Base-by-base conservation (phyloP, 768 basidiomycete species). In the Rubroboletus satanas region DNA sequence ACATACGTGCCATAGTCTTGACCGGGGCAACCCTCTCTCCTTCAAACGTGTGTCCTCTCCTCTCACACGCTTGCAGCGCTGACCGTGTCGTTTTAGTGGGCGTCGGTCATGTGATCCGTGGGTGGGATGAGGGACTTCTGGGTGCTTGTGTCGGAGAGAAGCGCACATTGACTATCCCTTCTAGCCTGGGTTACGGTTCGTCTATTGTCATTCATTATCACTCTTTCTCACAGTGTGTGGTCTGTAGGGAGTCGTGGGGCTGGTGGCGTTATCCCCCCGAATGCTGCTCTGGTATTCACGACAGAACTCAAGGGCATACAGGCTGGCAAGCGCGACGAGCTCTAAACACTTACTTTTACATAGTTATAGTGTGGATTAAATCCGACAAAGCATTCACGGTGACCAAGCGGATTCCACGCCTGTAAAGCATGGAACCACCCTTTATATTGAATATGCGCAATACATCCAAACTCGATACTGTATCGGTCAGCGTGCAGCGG, bases 81-180 rank as follows among this genome's bases (percentile, higher is more conserved):
- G 5, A 65, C 11, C 38, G 52, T 55, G 11, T 38, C 8, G 49
- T 50, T 6, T 2, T 42, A 93, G 90, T 93, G 31, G 90, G 90
- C 47, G 71, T 77, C 38, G 87, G 87, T 10, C 89, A 91, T 64
- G 90, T 93, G 49, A 93, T 93, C 67, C 77, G 78, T 60, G 90
- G 90, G 17, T 93, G 90, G 90, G 90, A 93, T 61, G 72, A 89
- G 39, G 90, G 90, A 61, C 82, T 93, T 46, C 54, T 80, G 37
- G 89, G 87, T 51, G 93, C 96, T 85, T 96, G 94, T 67, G 67
- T 92, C 37, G 76, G 81, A 56, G 94, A 97, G 76, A 93, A 91
- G 77, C 87, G 94, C 42, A 90, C 78, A 5, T 79, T 98, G 56
- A 94, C 87, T 23, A 96, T 98, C 57, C 94, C 94, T 14, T 66